phyloP scores from a whole-genome alignment of 2,329 filamentous ascomycete species.

The Gaeumannomyces tritici region DNA sequence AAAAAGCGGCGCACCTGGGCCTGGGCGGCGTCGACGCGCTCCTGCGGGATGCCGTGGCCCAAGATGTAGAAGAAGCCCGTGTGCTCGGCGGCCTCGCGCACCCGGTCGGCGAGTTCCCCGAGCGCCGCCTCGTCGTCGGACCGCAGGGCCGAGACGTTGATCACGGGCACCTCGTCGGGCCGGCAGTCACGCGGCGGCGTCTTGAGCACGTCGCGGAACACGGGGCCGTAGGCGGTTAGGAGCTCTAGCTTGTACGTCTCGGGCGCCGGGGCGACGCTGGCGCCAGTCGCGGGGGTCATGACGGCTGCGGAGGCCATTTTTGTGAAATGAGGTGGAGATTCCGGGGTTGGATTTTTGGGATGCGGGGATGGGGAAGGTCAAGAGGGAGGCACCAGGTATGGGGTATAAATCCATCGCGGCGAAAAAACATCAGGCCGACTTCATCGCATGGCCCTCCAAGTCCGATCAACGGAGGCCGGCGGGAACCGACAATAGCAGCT shows the following conservation, averaged over 20 bases:
- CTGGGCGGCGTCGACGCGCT: conserved; percentile 6
- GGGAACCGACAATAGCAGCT: too few relatives aligned
- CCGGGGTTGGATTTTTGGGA: background rate
- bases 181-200: conserved; percentile 26
- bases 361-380: background rate
- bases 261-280: too few relatives aligned
- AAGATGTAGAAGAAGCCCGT: conserved; percentile 15
- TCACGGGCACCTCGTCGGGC: conserved; percentile 39
- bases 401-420: too few relatives aligned
- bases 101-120: conserved; percentile 26
- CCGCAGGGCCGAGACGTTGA: conserved; percentile 35
- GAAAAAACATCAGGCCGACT: too few relatives aligned
- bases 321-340: too few relatives aligned
- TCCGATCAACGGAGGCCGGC: too few relatives aligned
- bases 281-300: too few relatives aligned
- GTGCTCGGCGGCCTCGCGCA: conserved; percentile 18
- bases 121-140: conserved; percentile 23
- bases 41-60: conserved; percentile 14
- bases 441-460: too few relatives aligned
- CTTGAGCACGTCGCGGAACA: conserved; percentile 23
- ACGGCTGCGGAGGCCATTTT: too few relatives aligned
- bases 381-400: too few relatives aligned
- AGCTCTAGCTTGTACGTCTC: conserved; percentile 7
- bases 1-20: conserved; percentile 11
- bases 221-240: conserved; percentile 23